A percentile compares a stretch with the other conserved stretches of the same genome.
phyloP scores from a whole-genome alignment of 306 rosid species.

The Hippophae gyantsensis region DNA sequence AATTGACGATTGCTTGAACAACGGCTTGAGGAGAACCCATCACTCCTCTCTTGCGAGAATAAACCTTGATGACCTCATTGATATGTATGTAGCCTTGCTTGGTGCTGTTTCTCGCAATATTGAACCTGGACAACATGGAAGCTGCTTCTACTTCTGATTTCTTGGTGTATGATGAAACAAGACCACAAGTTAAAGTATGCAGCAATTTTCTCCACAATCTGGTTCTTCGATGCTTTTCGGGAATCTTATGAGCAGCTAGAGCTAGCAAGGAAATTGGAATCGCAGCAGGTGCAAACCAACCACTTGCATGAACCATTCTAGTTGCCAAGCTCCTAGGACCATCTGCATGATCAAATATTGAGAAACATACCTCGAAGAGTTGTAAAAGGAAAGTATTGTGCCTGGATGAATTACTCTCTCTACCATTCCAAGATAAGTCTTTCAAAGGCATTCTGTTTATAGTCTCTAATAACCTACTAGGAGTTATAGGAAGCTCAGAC shows the following conservation, averaged over 20 bases:
- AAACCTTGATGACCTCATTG: conserved; percentile 54
- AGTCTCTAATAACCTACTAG: conserved; percentile 66
- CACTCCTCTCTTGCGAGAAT: conserved; percentile 53
- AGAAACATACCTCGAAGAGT: conserved; percentile 81
- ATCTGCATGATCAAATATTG: conserved; percentile 83
- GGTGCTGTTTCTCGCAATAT: conserved; percentile 56
- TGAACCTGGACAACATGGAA: conserved; percentile 69
- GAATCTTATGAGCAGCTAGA: conserved; percentile 63
- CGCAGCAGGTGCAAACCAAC: conserved; percentile 77
- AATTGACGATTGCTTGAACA: conserved; percentile 56
- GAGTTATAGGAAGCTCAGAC: conserved; percentile 76
- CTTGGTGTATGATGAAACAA: conserved; percentile 43
- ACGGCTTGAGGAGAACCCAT: conserved; percentile 56
- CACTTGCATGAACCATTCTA: conserved; percentile 73
- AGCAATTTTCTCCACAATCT: conserved; percentile 44
- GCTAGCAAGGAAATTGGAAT: conserved; percentile 53
- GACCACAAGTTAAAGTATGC: conserved; percentile 50
- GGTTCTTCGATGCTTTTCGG: conserved; percentile 38
- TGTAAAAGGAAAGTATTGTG: conserved; percentile 59
- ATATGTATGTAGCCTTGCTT: conserved; percentile 46
- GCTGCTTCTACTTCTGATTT: conserved; percentile 74
- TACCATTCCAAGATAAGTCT: conserved; percentile 59
- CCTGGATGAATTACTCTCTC: conserved; percentile 42
- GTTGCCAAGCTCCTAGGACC: conserved; percentile 84
- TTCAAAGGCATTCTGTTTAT: conserved; percentile 75